These are phyloP conservation scores for Pulicaria dysenterica DNA, from an alignment of 129 eudicot genomes.

Conservation along the genomic window DNA sequence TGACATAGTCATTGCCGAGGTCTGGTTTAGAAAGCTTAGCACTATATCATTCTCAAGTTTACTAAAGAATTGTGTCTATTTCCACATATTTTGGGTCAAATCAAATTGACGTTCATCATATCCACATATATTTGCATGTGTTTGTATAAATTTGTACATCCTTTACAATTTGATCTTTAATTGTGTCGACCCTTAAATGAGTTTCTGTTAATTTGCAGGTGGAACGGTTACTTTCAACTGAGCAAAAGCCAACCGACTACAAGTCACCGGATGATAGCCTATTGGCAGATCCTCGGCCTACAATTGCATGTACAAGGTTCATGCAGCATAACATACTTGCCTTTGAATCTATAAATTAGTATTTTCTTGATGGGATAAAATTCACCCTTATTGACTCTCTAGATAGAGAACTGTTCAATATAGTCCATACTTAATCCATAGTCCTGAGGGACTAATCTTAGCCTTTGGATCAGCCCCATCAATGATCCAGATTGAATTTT, in stretches of 20 bases:
- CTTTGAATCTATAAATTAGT: neutral
- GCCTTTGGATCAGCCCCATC: too few species aligned
- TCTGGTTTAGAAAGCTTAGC: constrained; percentile 24
- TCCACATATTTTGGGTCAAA: neutral
- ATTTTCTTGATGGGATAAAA: neutral
- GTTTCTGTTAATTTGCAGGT: constrained; percentile 48
- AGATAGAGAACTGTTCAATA: too few species aligned
- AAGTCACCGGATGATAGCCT: constrained; percentile 84
- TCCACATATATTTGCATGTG: neutral
- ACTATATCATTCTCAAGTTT: neutral
- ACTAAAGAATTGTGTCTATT: neutral
- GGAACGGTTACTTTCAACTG: constrained; percentile 78
- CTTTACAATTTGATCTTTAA: neutral
- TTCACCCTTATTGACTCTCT: neutral
- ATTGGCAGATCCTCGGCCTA: constrained; percentile 88
- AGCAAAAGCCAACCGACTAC: constrained; percentile 83
- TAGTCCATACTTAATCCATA: too few species aligned
- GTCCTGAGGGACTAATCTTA: too few species aligned
- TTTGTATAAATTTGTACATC: neutral
- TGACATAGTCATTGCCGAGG: constrained; percentile 90
- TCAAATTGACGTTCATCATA: neutral
- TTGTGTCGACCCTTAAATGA: neutral
- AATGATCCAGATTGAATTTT: too few species aligned
- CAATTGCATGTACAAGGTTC: constrained; percentile 88
- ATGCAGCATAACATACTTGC: constrained; percentile 8